Base-by-base conservation (phyloP, 2,329 filamentous ascomycete species). In the Talaromyces sp. region DNA sequence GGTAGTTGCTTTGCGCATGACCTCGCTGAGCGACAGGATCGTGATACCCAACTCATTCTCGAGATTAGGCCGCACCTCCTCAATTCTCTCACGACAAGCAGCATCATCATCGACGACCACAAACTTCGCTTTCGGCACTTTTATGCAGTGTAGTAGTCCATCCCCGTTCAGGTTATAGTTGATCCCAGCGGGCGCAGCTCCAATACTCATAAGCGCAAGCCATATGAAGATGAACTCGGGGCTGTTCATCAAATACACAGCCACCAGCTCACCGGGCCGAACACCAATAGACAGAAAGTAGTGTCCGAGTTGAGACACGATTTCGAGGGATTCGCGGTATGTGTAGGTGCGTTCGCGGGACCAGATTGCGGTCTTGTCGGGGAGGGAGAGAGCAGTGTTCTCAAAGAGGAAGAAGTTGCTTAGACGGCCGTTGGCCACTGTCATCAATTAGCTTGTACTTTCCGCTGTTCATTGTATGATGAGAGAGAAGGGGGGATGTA, bases 331-430 rank as follows among this genome's bases (percentile, higher is more conserved):
- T 68, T 89, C 79, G 22, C 77, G 77, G 77, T 84, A 90, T 2
- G 86, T 88, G 75, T 86, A 88, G 69, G 80, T 82, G 24, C 84
- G 83, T 52, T 80, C 80, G 11, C 87, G 85, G 45, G 87, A 89
- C 90, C 90, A 92, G 70, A 93, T 83, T 69, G 86, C 87, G 65
- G 85, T 81, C 52, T 83, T 81, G 63, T 85, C 78, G 0, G 83
- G 84, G 35, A 84, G 80, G 22, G 78, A 76, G 50, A 82, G 79
- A 14, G 83, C 87, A 8, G 84, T 77, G 13, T 83, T 78, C 71
- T 88, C 85, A 72, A 92, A 87, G 63, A 85, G 77, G 74, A 90
- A 90, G 83, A 89, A 92, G 1, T 86, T 79, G 24, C 86, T 90
- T 8, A 82, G 70, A 24, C 84, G 81, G 13, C 85, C 84, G 50